These are phyloP conservation scores for Nicotiana noctiflora DNA, from an alignment of 257 asterid species.

Conservation along the genomic window DNA sequence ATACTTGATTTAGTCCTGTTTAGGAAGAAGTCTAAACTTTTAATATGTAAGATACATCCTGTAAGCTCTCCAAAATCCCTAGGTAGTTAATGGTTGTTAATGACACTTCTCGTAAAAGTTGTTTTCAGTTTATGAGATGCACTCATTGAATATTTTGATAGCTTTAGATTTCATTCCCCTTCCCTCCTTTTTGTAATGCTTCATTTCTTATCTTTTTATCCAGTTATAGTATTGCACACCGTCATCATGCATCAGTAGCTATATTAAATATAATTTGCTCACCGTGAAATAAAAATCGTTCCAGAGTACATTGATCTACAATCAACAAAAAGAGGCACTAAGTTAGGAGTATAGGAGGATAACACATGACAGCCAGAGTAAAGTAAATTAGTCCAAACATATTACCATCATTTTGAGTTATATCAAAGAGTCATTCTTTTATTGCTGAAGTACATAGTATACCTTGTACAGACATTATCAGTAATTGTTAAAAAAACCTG, in stretches of 20 bases:
- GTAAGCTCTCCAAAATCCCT: not conserved
- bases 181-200: not conserved
- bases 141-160: not conserved
- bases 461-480: not conserved
- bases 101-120: not conserved
- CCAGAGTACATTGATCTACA: not conserved
- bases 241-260: not conserved
- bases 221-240: not conserved
- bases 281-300: not conserved
- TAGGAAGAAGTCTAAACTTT: not conserved
- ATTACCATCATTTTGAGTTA: not conserved
- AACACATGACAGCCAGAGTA: not conserved
- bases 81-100: not conserved
- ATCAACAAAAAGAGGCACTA: not conserved
- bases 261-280: not conserved
- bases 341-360: not conserved
- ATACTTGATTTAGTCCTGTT: not conserved
- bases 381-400: not conserved
- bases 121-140: not conserved
- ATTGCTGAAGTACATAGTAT: not conserved
- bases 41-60: not conserved
- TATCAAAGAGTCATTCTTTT: not conserved
- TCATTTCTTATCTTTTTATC: not conserved
- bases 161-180: not conserved
- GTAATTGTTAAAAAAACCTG: not conserved